phyloP scores from a whole-genome alignment of 345 rosid species.

The Eutrema heterophyllum region DNA sequence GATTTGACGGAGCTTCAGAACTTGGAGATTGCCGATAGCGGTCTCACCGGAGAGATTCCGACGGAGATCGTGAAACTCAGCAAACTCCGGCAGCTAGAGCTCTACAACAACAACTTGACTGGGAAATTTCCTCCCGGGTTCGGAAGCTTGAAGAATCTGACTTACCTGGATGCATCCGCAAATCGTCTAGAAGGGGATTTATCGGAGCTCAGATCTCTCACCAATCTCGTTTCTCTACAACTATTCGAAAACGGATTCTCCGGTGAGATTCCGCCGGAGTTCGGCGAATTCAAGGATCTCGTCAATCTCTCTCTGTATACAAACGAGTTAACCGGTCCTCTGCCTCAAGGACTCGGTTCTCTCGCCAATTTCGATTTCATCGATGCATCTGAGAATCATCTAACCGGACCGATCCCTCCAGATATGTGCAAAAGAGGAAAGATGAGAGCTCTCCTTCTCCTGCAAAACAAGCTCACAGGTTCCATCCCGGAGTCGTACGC shows the following conservation, averaged over 20 bases:
- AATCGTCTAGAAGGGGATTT: conserved; percentile 58
- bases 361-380: conserved; percentile 64
- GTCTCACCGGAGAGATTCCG: conserved; percentile 57
- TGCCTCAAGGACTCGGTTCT: conserved; percentile 70
- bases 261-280: conserved; percentile 70
- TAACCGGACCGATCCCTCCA: conserved; percentile 78
- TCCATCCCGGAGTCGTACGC: conserved; percentile 65
- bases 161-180: conserved; percentile 54
- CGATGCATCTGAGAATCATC: conserved; percentile 73
- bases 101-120: conserved; percentile 48
- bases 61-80: conserved; percentile 47
- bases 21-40: conserved; percentile 53
- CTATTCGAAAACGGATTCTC: conserved; percentile 46
- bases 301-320: conserved; percentile 66
- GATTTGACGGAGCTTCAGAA: conserved; percentile 47
- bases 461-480: conserved; percentile 72
- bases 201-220: conserved; percentile 50
- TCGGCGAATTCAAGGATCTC: conserved; percentile 59
- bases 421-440: conserved; percentile 81
- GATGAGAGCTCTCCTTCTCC: conserved; percentile 58
- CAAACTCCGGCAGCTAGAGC: conserved; percentile 68
- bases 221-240: conserved; percentile 60
- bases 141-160: conserved; percentile 56
- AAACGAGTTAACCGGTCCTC: conserved; percentile 60
- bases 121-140: conserved; percentile 72